Evolutionary conservation across 768 basidiomycete genomes (phyloP).

Genomic region (Termitomyces eurrhizus): DNA sequence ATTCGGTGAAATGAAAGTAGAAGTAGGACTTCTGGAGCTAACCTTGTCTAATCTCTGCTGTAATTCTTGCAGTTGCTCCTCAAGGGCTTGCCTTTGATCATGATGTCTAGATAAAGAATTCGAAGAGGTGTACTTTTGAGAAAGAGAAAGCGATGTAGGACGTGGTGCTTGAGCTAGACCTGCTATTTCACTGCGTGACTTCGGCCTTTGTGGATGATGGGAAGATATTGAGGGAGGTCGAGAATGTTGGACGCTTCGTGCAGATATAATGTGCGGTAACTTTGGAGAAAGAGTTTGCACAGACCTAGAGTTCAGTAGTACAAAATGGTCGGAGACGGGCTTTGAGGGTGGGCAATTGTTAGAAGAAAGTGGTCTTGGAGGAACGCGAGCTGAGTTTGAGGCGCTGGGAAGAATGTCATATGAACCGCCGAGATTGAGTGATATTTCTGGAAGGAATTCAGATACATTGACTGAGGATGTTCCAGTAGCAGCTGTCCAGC

Average conservation of each 20-base stretch:
- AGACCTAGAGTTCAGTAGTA: not conserved
- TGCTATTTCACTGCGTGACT: not conserved
- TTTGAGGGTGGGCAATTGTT: not conserved
- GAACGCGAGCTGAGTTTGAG: not conserved
- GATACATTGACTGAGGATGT: slow-evolving; percentile 30
- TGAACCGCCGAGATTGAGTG: slow-evolving; percentile 53
- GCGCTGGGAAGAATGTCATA: slow-evolving; percentile 37
- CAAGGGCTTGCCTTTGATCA: slow-evolving; percentile 10
- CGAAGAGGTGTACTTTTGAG: not conserved
- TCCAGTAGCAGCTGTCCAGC: slow-evolving; percentile 36
- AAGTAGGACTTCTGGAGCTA: slow-evolving; percentile 5
- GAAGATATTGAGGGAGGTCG: slow-evolving; percentile 9
- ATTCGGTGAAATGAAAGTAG: slow-evolving; percentile 13
- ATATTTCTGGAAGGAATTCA: slow-evolving; percentile 62
- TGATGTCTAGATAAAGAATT: not conserved
- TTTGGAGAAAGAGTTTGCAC: not conserved
- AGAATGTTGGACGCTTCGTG: slow-evolving; percentile 10
- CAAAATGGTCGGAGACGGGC: not conserved
- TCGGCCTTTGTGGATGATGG: slow-evolving; percentile 4
- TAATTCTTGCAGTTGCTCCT: slow-evolving; percentile 25
- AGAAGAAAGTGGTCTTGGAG: not conserved
- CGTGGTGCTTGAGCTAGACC: not conserved
- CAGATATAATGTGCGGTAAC: not conserved
- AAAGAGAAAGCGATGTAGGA: not conserved
- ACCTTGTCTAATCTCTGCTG: slow-evolving; percentile 48